Conservation (phyloP, 768 basidiomycete genomes). For the Mycena pura region DNA sequence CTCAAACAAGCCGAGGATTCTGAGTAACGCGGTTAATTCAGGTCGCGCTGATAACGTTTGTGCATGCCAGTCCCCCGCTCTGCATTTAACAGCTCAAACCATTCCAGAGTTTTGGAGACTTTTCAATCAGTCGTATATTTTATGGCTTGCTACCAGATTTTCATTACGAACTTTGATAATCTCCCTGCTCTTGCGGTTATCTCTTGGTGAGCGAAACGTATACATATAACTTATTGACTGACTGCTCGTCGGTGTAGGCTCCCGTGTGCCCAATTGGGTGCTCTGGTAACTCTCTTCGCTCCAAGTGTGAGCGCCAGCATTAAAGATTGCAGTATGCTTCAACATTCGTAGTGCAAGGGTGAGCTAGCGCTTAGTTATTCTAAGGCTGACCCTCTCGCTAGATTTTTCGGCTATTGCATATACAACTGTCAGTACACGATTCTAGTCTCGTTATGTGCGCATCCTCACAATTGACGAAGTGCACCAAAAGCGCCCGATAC, state of each 20-base stretch:
- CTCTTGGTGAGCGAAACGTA: too few relatives aligned
- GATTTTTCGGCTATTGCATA: slow-evolving; percentile 1
- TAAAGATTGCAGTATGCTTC: background rate
- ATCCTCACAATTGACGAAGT: background rate
- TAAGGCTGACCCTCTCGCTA: background rate
- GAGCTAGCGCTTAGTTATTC: background rate
- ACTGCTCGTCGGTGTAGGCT: slow-evolving; percentile 5
- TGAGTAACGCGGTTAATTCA: background rate
- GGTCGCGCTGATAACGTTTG: background rate
- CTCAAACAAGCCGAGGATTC: too few relatives aligned
- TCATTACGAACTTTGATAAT: too few relatives aligned
- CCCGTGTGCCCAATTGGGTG: background rate
- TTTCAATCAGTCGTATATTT: too few relatives aligned
- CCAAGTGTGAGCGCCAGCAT: background rate
- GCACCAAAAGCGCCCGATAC: background rate
- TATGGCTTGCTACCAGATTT: too few relatives aligned
- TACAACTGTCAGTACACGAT: background rate
- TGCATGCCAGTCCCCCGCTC: too few relatives aligned
- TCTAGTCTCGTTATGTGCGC: background rate
- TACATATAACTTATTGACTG: too few relatives aligned
- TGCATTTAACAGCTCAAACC: too few relatives aligned
- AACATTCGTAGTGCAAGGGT: slow-evolving; percentile 6
- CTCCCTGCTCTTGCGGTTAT: too few relatives aligned
- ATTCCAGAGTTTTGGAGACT: too few relatives aligned
- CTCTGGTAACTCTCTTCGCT: background rate